Base-by-base conservation (phyloP, 345 rosid genomes). In the Aquilaria yunnanensis region DNA sequence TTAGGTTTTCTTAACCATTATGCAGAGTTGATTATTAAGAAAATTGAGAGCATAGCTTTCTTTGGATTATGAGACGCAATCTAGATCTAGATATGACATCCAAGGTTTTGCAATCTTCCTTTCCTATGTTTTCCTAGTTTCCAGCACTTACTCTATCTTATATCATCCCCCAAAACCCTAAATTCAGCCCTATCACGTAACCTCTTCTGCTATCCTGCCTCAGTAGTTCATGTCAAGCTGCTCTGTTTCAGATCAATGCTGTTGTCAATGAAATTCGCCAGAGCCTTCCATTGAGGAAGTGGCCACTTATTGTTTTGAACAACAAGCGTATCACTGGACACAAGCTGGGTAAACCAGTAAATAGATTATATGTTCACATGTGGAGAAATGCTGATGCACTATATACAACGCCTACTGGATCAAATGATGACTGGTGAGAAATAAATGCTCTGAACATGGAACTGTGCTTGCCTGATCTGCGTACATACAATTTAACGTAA, bases 391-490 rank as follows among this genome's bases (percentile, higher is more conserved):
- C 83, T 10, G 86, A 79, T 67, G 88, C 90, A 7, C 81, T 84
- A 10, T 87, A 84, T 74, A 74, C 78, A 61, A 80, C 86, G 4
- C 88, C 90, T n/a, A 77, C 85, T 7, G 90, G 90, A 70, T 87
- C 90, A 54, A 84, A 84, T 71, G 94, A 84, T 57, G 90, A 87
- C 65, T 87, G 90, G 94, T 87, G 70, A 78, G 87, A 70, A 57
- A 52, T 59, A 45, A 47, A 46, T 46, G 32, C 45, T 14, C 37
- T n/a, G 32, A 14, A 34, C 54, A 37, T 59, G 31, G 6, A 14
- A 31, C 31, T 59, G 16, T 2, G 10, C 32, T 10, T 45, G 31
- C 69, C 4, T 48, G 47, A 64, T 47, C 33, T 48, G 11, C 16
- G 54, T 61, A 54, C 32, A 31, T 68, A 5, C 29, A 49, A 23